Conservation (phyloP, 192 early-diverging fungal genomes). For the Umbelopsis isabellina region DNA sequence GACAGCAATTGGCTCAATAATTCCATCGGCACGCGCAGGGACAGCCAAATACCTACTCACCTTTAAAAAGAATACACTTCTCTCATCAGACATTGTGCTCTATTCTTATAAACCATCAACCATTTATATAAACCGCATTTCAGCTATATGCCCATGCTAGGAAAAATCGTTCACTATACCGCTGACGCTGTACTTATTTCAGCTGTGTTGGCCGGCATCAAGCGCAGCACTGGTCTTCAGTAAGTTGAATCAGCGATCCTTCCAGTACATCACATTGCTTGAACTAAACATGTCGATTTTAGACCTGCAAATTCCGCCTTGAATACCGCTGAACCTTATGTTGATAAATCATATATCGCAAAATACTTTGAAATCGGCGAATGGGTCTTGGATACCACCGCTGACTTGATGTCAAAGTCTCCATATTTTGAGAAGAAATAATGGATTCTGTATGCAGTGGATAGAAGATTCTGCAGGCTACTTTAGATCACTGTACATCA, state of each 20-base stretch:
- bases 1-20: neutral
- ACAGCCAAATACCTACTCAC: neutral
- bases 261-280: neutral
- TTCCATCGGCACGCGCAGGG: too few species aligned
- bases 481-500: neutral
- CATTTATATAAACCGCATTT: too few species aligned
- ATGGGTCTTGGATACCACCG: conserved; percentile 52
- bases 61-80: conserved; percentile 1
- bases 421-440: conserved; percentile 53
- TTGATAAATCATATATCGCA: conserved; percentile 39
- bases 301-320: conserved; percentile 54
- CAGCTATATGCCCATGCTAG: conserved; percentile 35
- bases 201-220: conserved; percentile 61
- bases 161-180: conserved; percentile 54
- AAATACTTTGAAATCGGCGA: conserved; percentile 61
- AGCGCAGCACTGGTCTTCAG: conserved; percentile 53
- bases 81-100: neutral
- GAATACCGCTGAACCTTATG: conserved; percentile 51
- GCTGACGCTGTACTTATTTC: conserved; percentile 62
- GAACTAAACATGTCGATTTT: neutral
- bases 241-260: conserved; percentile 19
- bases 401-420: conserved; percentile 46
- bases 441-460: neutral
- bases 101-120: too few species aligned
- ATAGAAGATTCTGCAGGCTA: neutral